Conservation (phyloP, 192 early-diverging fungal species). For the Diversispora eburnea region DNA sequence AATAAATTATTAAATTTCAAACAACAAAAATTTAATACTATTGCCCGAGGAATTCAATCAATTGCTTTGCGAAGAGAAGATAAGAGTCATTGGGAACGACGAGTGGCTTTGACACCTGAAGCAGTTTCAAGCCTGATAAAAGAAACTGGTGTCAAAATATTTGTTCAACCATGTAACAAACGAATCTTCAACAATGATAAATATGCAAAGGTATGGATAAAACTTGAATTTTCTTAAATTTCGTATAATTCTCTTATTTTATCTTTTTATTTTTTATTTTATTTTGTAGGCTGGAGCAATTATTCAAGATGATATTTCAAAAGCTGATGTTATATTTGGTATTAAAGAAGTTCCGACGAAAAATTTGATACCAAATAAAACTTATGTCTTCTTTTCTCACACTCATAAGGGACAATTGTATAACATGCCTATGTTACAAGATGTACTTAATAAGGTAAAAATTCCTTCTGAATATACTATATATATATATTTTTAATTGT, state of each 20-base stretch:
- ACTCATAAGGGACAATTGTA: conserved; percentile 96
- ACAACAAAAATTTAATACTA: too few species aligned
- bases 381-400: conserved; percentile 94
- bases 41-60: conserved; percentile 30
- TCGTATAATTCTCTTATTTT: not conserved
- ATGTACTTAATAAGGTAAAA: conserved; percentile 81
- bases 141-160: conserved; percentile 77
- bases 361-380: conserved; percentile 82
- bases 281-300: conserved; percentile 69
- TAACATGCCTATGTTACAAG: conserved; percentile 88
- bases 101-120: conserved; percentile 85
- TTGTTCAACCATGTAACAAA: conserved; percentile 92
- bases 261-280: not conserved
- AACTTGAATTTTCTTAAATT: not conserved
- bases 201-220: conserved; percentile 60
- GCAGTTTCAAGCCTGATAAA: conserved; percentile 79
- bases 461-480: not conserved
- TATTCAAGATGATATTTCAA: conserved; percentile 81
- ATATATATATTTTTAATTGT: not conserved
- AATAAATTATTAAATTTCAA: too few species aligned
- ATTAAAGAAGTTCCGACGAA: conserved; percentile 93
- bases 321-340: conserved; percentile 88
- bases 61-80: conserved; percentile 90
- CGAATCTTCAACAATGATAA: conserved; percentile 85
- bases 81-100: conserved; percentile 97